Conservation (phyloP, 2,329 filamentous ascomycete species). For the Penicillium sp. region DNA sequence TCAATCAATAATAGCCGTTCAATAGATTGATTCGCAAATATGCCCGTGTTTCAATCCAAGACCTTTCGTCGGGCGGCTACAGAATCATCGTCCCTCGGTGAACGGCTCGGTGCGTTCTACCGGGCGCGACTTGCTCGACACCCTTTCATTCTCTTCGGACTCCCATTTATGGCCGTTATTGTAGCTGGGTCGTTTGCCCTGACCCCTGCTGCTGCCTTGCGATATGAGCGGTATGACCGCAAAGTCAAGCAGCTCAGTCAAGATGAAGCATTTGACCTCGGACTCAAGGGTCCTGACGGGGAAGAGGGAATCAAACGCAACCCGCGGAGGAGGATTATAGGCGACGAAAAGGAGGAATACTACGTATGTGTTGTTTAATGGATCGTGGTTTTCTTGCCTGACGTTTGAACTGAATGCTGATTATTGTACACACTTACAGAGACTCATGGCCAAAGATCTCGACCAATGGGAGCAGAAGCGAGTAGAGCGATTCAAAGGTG, state of each 20-base stretch:
- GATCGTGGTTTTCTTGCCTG: neutral
- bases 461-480: conserved; percentile 97
- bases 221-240: conserved; percentile 90
- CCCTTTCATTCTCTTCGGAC: conserved; percentile 88
- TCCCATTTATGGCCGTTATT: conserved; percentile 88
- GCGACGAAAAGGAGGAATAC: conserved; percentile 48
- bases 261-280: conserved; percentile 82
- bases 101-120: conserved; percentile 72
- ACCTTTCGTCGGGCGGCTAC: conserved; percentile 63
- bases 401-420: conserved; percentile 14
- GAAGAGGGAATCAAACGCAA: conserved; percentile 69
- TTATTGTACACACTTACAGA: conserved; percentile 47
- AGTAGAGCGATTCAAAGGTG: conserved; percentile 83
- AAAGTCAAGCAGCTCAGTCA: conserved; percentile 81
- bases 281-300: conserved; percentile 64
- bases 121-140: conserved; percentile 70
- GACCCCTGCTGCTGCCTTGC: conserved; percentile 86
- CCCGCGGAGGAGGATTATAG: conserved; percentile 43
- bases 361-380: conserved; percentile 35
- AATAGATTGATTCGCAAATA: conserved; percentile 28
- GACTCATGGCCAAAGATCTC: conserved; percentile 80
- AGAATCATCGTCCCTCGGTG: conserved; percentile 55
- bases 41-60: conserved; percentile 66
- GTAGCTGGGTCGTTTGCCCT: conserved; percentile 90
- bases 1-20: neutral